A percentile compares a stretch with the other conserved stretches of the same genome.
Evolutionary conservation across 2,329 filamentous ascomycete species (phyloP).

Genomic region (Lachnum nothofagi): DNA sequence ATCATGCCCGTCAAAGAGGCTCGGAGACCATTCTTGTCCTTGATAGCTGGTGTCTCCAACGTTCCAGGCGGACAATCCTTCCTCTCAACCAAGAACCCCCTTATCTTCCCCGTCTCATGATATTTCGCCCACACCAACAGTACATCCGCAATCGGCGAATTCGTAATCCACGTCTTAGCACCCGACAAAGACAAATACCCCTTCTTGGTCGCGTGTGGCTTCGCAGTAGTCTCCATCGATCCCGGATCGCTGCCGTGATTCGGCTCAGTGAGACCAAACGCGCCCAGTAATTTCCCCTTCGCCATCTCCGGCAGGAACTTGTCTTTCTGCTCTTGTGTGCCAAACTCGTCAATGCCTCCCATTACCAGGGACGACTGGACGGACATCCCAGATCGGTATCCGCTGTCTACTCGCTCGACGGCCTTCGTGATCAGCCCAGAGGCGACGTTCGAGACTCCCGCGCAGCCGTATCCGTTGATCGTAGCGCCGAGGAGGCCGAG

Average conservation of each 20-base stretch:
- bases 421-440: slow-evolving; percentile 86
- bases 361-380: slow-evolving; percentile 91
- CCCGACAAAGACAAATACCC: slow-evolving; percentile 76
- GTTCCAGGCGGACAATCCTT: slow-evolving; percentile 80
- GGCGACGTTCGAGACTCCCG: slow-evolving; percentile 80
- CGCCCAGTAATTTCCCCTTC: slow-evolving; percentile 74
- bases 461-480: slow-evolving; percentile 83
- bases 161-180: slow-evolving; percentile 93
- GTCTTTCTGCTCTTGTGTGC: slow-evolving; percentile 81
- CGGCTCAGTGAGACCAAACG: slow-evolving; percentile 86
- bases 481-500: slow-evolving; percentile 82
- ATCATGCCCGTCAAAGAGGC: slow-evolving; percentile 98
- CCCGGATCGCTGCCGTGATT: slow-evolving; percentile 91
- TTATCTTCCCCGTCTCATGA: slow-evolving; percentile 85
- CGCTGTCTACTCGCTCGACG: slow-evolving; percentile 85
- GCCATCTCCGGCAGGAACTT: slow-evolving; percentile 76
- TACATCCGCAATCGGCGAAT: slow-evolving; percentile 82
- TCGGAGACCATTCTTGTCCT: slow-evolving; percentile 90
- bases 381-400: slow-evolving; percentile 88
- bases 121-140: slow-evolving; percentile 90
- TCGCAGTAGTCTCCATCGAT: slow-evolving; percentile 84
- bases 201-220: slow-evolving; percentile 75
- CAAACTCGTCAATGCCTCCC: slow-evolving; percentile 86
- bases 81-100: slow-evolving; percentile 85
- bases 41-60: slow-evolving; percentile 83